Evolutionary conservation across 176 grass and related monocot genomes (phyloP), one percentile per base, ranked within the genome.

Genomic region (Aechmea fasciata): DNA sequence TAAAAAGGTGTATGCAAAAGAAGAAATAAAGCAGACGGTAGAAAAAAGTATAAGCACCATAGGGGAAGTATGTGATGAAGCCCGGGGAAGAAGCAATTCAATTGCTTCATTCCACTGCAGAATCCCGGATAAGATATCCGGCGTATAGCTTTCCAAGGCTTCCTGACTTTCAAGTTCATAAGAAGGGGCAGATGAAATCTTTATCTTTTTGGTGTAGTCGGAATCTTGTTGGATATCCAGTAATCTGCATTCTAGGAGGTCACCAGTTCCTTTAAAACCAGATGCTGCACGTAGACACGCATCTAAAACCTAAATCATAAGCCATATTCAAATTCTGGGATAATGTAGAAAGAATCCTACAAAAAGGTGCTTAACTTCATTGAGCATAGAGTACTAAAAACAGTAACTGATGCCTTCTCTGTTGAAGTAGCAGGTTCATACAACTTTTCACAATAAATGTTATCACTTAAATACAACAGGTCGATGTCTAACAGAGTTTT

Each of bases 261-360:
- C 92, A 83, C 89, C 92, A 7, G 85, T 53, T 71, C 92, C 92
- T 80, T 91, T 87, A 78, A 96, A 96, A 78, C 85, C 92, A 78
- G 88, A 96, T 73, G 83, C 85, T 79, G 90, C 92, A 80, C 92
- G 88, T 63, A 96, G 68, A 78, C 85, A 88, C 71, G 91, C 92
- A 76, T 96, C 92, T 52, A 96, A 78, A 65, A 91, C 92, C 92
- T 96, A 79, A 52, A 53, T 87, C 70, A 63, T 24, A 79, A 50
- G 22, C 2, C 68, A 13, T 33, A 57, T 70, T 11, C 9, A 69
- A 57, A 50, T 63, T 68, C 52, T 50, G 11, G 69, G 3, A 10
- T 48, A 78, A 48, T 53, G 6, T 54, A 53, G 19, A 69, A 50
- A 69, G 67, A 69, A 14, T 57, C 19, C 51, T 17, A 26, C 2